Conservation (phyloP, 2,329 filamentous ascomycete species). For the Clonostachys chloroleuca region DNA sequence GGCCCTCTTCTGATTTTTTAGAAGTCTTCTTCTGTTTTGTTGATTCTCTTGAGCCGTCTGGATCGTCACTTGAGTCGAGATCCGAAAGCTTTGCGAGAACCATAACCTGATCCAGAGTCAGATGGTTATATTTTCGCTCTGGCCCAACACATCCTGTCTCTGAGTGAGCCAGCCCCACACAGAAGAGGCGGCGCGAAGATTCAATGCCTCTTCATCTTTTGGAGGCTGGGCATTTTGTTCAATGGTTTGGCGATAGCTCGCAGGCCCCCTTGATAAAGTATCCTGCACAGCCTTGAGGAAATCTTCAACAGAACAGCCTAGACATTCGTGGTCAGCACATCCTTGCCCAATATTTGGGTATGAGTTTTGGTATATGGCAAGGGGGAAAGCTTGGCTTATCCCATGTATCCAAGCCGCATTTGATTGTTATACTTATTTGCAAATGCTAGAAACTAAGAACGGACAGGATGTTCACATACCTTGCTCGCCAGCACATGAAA, state of each 20-base stretch:
- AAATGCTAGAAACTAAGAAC: not conserved
- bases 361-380: not conserved
- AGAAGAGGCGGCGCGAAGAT: slow-evolving; percentile 4
- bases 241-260: not conserved
- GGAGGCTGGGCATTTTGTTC: not conserved
- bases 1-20: too few species aligned
- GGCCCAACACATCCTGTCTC: slow-evolving; percentile 26
- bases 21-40: not conserved
- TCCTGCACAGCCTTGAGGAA: slow-evolving; percentile 22
- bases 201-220: not conserved
- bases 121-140: slow-evolving; percentile 20
- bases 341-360: not conserved
- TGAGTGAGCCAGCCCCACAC: slow-evolving; percentile 29
- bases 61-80: not conserved
- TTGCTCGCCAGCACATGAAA: slow-evolving; percentile 29
- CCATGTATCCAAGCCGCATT: not conserved
- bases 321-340: not conserved
- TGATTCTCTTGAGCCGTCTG: not conserved
- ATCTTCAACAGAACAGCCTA: slow-evolving; percentile 23
- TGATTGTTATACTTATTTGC: not conserved
- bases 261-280: not conserved
- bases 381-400: too few species aligned
- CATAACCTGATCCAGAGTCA: slow-evolving; percentile 30
- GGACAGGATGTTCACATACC: slow-evolving; percentile 16
- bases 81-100: slow-evolving; percentile 5